These are phyloP conservation scores for Epichloe gansuensis DNA, from an alignment of 2,329 filamentous ascomycete species.

Conservation along the genomic window DNA sequence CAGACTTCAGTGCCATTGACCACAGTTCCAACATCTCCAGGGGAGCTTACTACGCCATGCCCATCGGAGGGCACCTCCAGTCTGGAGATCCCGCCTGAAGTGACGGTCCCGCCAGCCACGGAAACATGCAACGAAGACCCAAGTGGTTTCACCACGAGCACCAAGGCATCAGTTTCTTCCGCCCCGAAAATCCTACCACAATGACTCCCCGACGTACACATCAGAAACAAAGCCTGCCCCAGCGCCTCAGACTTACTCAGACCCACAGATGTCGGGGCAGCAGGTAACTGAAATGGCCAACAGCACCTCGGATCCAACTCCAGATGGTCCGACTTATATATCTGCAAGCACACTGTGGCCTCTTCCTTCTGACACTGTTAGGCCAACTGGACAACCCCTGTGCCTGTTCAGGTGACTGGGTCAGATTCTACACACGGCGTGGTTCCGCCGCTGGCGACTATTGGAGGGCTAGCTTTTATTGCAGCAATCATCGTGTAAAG, in stretches of 20 bases:
- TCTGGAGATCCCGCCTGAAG: background rate
- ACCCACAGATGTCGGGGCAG: slow-evolving; percentile 1
- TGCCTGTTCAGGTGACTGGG: slow-evolving; percentile 16
- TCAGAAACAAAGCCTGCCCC: background rate
- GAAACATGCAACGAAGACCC: slow-evolving; percentile 2
- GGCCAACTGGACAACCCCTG: slow-evolving; percentile 11
- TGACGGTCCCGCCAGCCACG: background rate
- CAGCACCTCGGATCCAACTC: slow-evolving; percentile 4
- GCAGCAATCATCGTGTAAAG: slow-evolving; percentile 15
- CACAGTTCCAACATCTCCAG: background rate
- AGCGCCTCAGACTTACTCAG: slow-evolving; percentile 2
- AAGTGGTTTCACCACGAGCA: background rate
- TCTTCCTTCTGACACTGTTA: slow-evolving; percentile 10
- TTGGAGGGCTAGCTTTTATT: slow-evolving; percentile 17
- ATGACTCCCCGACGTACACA: background rate
- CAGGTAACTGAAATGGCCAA: slow-evolving; percentile 6
- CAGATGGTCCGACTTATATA: slow-evolving; percentile 6
- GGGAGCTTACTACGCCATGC: slow-evolving; percentile 1
- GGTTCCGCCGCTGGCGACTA: slow-evolving; percentile 11
- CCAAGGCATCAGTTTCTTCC: background rate
- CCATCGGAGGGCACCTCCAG: background rate
- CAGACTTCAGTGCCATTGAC: background rate
- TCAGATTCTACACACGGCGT: slow-evolving; percentile 15
- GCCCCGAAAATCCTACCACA: background rate
- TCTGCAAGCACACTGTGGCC: slow-evolving; percentile 15